phyloP scores from a whole-genome alignment of 2,329 filamentous ascomycete genomes.

The Ciborinia camelliae region DNA sequence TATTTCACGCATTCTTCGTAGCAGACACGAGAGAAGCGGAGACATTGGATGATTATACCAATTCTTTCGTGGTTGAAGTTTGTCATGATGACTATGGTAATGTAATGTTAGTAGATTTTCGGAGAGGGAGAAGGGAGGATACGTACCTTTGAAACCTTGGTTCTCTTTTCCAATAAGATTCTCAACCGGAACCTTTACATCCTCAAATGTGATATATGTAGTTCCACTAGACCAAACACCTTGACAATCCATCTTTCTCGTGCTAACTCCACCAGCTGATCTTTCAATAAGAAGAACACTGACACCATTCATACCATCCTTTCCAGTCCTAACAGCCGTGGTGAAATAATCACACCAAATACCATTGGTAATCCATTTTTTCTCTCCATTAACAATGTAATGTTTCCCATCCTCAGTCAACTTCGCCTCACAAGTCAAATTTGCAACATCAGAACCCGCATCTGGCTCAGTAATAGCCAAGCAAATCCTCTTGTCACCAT shows the following conservation, averaged over 20 bases:
- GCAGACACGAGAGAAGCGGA: slow-evolving; percentile 94
- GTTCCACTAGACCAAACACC: slow-evolving; percentile 95
- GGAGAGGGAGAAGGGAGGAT: neutral
- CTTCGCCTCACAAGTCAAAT: slow-evolving; percentile 93
- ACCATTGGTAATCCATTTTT: slow-evolving; percentile 99
- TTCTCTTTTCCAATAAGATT: slow-evolving; percentile 98
- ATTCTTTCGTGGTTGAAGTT: slow-evolving; percentile 99
- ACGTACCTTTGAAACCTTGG: slow-evolving; percentile 81
- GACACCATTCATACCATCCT: slow-evolving; percentile 87
- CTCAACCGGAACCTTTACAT: slow-evolving; percentile 99
- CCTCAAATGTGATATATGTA: slow-evolving; percentile 97
- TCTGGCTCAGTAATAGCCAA: slow-evolving; percentile 96
- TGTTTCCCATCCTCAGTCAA: slow-evolving; percentile 93
- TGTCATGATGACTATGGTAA: slow-evolving; percentile 80
- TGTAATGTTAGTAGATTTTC: slow-evolving; percentile 18
- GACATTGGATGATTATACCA: slow-evolving; percentile 95
- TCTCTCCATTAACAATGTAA: slow-evolving; percentile 99
- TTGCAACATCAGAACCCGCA: slow-evolving; percentile 91
- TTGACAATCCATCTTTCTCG: slow-evolving; percentile 96
- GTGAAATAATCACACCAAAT: slow-evolving; percentile 98
- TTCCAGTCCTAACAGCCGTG: slow-evolving; percentile 86
- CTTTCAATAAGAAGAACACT: slow-evolving; percentile 91
- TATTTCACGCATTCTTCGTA: slow-evolving; percentile 97
- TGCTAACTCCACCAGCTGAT: slow-evolving; percentile 77
- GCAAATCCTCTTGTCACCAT: slow-evolving; percentile 95